Percentiles rank a stretch among this genome's conserved stretches.
Conservation (phyloP, 306 rosid species). For the Gastrolobium bilobum region DNA sequence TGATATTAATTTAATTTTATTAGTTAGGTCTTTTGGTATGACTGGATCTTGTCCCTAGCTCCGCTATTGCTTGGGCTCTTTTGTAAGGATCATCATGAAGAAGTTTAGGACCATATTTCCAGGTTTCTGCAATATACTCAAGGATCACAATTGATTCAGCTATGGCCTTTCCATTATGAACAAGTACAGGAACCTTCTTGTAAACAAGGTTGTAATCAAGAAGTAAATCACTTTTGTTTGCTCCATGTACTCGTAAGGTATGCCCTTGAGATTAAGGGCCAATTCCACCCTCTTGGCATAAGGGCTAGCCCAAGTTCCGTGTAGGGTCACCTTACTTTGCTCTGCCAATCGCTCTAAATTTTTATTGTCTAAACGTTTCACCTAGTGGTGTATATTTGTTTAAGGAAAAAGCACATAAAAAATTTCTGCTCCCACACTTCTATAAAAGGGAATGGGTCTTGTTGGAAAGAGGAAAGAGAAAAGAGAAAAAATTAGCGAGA, state of each 20-base stretch:
- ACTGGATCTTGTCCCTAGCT: too few species aligned
- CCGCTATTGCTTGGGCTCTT: slow-evolving; percentile 55
- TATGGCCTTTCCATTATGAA: slow-evolving; percentile 53
- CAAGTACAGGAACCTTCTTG: slow-evolving; percentile 55
- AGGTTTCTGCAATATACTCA: slow-evolving; percentile 55
- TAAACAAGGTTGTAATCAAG: slow-evolving; percentile 55
- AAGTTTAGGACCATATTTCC: slow-evolving; percentile 48
- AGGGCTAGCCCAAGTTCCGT: slow-evolving; percentile 55
- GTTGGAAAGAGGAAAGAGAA: too few species aligned
- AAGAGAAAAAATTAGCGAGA: too few species aligned
- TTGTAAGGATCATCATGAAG: slow-evolving; percentile 49
- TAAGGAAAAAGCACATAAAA: too few species aligned
- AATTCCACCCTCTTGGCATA: slow-evolving; percentile 48
- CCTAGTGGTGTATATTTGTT: too few species aligned
- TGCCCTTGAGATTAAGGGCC: slow-evolving; percentile 51
- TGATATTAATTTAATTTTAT: too few species aligned
- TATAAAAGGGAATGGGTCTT: too few species aligned
- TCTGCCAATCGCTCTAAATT: slow-evolving; percentile 38
- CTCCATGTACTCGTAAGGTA: slow-evolving; percentile 52
- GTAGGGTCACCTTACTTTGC: slow-evolving; percentile 48
- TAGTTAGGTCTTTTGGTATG: too few species aligned
- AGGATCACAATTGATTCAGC: slow-evolving; percentile 44
- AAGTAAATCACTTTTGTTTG: slow-evolving; percentile 51
- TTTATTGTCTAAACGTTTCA: too few species aligned
- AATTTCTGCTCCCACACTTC: too few species aligned